A percentile compares a stretch with the other conserved stretches of the same genome.
These are phyloP conservation scores for Brassica incana DNA, from an alignment of 345 rosid genomes.

Conservation along the genomic window DNA sequence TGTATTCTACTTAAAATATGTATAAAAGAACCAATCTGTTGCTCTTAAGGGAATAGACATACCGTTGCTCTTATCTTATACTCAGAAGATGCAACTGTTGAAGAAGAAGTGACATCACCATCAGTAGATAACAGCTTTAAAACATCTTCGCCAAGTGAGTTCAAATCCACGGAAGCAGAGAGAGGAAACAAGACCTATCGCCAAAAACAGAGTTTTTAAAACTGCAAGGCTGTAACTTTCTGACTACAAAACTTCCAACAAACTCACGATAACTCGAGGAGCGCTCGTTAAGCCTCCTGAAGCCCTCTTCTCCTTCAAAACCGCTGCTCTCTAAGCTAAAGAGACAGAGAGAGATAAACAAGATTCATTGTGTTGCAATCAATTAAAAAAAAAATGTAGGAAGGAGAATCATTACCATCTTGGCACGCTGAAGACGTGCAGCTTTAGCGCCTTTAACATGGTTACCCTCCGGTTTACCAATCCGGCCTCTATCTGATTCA, in stretches of 20 bases:
- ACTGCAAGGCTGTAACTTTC: neutral
- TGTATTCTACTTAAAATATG: neutral
- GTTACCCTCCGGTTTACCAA: slow-evolving; percentile 63
- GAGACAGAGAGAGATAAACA: neutral
- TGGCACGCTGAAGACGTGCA: slow-evolving; percentile 73
- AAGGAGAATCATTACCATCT: slow-evolving; percentile 57
- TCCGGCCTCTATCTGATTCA: slow-evolving; percentile 56
- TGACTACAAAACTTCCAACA: neutral
- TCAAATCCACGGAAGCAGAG: slow-evolving; percentile 57
- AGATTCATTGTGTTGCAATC: neutral
- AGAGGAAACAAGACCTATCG: slow-evolving; percentile 84
- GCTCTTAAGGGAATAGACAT: slow-evolving; percentile 32
- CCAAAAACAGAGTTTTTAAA: neutral
- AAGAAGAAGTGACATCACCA: slow-evolving; percentile 40
- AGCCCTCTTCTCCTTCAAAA: slow-evolving; percentile 78
- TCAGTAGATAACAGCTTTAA: slow-evolving; percentile 50
- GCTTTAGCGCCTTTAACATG: slow-evolving; percentile 63
- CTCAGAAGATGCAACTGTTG: slow-evolving; percentile 68
- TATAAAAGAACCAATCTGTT: neutral
- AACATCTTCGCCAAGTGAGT: slow-evolving; percentile 63
- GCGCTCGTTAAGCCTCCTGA: slow-evolving; percentile 56
- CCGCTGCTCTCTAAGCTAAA: slow-evolving; percentile 73
- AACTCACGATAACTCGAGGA: slow-evolving; percentile 81
- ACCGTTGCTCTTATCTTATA: slow-evolving; percentile 75
- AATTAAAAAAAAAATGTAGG: neutral